These are phyloP conservation scores for Prunus davidiana DNA, from an alignment of 306 rosid species.

Conservation along the genomic window DNA sequence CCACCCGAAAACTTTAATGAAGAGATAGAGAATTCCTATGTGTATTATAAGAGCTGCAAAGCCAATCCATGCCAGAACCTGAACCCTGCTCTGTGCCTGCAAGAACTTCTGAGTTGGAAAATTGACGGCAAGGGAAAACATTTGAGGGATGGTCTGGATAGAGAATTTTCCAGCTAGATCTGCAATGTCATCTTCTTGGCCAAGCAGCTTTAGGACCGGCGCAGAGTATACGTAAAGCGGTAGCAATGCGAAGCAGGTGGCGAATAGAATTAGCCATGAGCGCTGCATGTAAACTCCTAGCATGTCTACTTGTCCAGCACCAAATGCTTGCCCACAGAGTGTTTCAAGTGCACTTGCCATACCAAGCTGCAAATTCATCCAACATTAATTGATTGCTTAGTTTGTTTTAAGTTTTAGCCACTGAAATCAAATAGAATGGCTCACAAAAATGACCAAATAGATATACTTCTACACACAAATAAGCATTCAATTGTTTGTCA, in stretches of 20 bases:
- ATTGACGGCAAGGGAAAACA: constrained; percentile 80
- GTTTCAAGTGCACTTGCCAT: constrained; percentile 99
- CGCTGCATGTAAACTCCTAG: constrained; percentile 92
- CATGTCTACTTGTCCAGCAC: constrained; percentile 94
- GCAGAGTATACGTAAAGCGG: constrained; percentile 71
- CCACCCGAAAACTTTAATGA: constrained; percentile 56
- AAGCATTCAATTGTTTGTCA: not conserved
- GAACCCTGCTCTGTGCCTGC: constrained; percentile 84
- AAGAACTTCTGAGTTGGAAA: constrained; percentile 88
- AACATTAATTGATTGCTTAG: not conserved
- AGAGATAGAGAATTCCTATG: constrained; percentile 40
- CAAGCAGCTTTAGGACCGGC: constrained; percentile 70
- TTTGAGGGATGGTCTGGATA: constrained; percentile 79
- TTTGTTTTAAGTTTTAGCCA: not conserved
- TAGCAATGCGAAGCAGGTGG: constrained; percentile 50
- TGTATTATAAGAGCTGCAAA: constrained; percentile 45
- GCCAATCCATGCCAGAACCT: constrained; percentile 81
- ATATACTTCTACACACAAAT: not conserved
- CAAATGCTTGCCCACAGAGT: constrained; percentile 93
- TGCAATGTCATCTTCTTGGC: constrained; percentile 66
- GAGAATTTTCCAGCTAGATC: constrained; percentile 75
- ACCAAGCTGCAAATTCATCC: constrained; percentile 63
- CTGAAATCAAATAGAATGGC: no score
- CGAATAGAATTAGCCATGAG: constrained; percentile 65
- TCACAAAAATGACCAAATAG: not conserved